phyloP scores from a whole-genome alignment of 352 stramenopile genomes.

The Phytophthora agathidicida region DNA sequence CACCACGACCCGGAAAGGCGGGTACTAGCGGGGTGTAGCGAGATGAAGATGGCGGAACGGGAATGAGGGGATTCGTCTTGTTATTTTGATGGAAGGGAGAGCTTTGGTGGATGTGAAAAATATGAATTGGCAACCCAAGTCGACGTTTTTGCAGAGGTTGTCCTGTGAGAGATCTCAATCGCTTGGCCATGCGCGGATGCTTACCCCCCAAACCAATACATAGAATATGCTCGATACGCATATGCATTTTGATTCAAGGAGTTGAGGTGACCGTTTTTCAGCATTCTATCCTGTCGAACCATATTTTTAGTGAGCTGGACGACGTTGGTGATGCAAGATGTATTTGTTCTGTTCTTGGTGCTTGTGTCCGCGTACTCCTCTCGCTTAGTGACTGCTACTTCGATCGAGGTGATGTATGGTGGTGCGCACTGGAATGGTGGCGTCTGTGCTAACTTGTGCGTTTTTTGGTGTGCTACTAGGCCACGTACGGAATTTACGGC shows the following conservation, averaged over 20 bases:
- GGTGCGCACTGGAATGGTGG: too few relatives aligned
- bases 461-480: constrained; percentile 29
- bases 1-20: constrained; percentile 11
- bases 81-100: constrained; percentile 41
- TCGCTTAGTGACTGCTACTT: constrained; percentile 1
- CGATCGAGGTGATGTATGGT: constrained; percentile 9
- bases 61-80: constrained; percentile 33
- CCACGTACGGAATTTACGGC: constrained; percentile 64
- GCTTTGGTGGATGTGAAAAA: constrained; percentile 51
- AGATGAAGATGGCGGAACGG: constrained; percentile 24
- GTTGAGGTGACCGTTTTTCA: constrained; percentile 22
- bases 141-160: constrained; percentile 28
- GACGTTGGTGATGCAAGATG: constrained; percentile 11
- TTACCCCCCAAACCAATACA: constrained; percentile 32
- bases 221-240: constrained; percentile 31
- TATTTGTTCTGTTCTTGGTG: background rate
- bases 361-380: constrained; percentile 4
- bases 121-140: constrained; percentile 41
- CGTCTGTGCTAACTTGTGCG: constrained; percentile 5
- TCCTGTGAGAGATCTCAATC: constrained; percentile 8
- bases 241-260: constrained; percentile 19
- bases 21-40: constrained; percentile 22
- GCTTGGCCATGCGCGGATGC: constrained; percentile 9
- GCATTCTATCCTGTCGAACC: background rate
- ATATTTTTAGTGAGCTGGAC: constrained; percentile 33